These are phyloP conservation scores for Lactifluus volemus DNA, from an alignment of 768 basidiomycete genomes.

Conservation along the genomic window DNA sequence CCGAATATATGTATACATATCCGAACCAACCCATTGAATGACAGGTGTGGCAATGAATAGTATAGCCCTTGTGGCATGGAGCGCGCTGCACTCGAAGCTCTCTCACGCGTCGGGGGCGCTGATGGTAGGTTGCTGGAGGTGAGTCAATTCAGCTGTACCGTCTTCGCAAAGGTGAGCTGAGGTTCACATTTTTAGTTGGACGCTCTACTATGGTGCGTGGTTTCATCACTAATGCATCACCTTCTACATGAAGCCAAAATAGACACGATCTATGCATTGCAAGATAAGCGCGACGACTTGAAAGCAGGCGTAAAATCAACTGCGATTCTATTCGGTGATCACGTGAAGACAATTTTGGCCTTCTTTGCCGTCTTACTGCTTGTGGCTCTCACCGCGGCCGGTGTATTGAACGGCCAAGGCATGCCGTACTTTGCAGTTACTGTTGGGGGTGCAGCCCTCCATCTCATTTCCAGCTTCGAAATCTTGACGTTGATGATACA, in stretches of 20 bases:
- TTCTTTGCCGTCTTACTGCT: conserved; percentile 29
- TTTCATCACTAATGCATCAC: too few relatives aligned
- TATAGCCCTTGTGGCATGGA: conserved; percentile 18
- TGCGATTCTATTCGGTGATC: conserved; percentile 46
- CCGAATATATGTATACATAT: neutral
- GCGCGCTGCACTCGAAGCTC: neutral
- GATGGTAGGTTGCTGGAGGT: neutral
- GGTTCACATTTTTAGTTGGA: neutral
- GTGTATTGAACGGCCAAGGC: conserved; percentile 24
- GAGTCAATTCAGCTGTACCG: neutral
- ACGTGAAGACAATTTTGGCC: conserved; percentile 36
- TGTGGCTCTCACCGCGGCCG: conserved; percentile 22
- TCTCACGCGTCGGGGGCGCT: neutral
- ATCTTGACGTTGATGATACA: conserved; percentile 2
- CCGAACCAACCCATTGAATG: neutral
- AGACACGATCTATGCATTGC: conserved; percentile 57
- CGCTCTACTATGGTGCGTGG: conserved; percentile 16
- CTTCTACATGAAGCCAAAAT: conserved; percentile 31
- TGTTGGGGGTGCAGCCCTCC: neutral
- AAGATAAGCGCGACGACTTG: conserved; percentile 52
- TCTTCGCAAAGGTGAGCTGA: neutral
- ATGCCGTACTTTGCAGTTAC: conserved; percentile 6
- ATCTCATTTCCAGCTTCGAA: conserved; percentile 10
- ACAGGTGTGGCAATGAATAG: conserved; percentile 21
- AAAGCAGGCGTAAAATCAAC: conserved; percentile 53